Conservation (phyloP, 140 eudicot genomes). For the Oenanthe javanica region DNA sequence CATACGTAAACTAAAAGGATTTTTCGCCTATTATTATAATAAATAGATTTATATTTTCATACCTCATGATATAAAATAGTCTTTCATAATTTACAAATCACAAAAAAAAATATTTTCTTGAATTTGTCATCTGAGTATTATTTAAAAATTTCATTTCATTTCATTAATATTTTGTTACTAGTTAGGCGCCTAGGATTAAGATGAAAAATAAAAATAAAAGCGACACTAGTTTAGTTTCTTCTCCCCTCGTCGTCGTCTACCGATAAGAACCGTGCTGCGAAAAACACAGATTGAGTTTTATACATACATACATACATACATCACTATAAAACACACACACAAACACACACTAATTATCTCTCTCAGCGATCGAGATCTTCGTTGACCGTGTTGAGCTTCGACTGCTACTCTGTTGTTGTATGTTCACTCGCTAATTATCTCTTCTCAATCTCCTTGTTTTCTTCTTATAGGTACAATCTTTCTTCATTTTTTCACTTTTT, state of each 20-base stretch:
- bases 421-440: not conserved
- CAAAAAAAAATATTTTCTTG: no score
- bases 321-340: not conserved
- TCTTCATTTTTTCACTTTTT: not conserved
- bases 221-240: no score
- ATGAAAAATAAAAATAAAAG: no score
- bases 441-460: not conserved
- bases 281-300: not conserved
- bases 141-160: no score
- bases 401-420: not conserved
- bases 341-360: not conserved
- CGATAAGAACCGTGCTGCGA: not conserved
- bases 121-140: no score
- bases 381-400: not conserved
- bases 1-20: no score
- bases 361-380: not conserved
- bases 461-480: not conserved
- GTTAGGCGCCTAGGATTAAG: no score
- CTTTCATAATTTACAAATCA: no score
- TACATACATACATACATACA: not conserved
- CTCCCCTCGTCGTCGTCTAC: not conserved
- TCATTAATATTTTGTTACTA: no score
- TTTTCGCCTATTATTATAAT: no score
- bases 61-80: no score
- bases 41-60: no score